Conservation (phyloP, 1,284 basidiomycete genomes). For the Apiotrichum brassicae region DNA sequence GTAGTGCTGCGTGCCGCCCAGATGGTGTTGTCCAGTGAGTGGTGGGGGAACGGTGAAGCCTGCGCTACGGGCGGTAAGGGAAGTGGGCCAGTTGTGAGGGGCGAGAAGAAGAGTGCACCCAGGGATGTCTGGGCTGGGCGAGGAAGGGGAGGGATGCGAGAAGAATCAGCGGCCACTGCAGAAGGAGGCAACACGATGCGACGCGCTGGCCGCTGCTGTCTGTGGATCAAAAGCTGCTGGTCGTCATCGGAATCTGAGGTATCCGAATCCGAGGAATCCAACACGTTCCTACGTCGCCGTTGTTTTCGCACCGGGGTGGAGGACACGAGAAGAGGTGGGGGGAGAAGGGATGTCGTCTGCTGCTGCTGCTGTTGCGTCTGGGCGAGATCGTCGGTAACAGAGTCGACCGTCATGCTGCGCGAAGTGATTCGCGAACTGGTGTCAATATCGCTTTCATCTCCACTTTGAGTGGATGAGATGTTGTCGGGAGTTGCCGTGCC, state of each 20-base stretch:
- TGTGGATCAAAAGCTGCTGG: slow-evolving; percentile 2
- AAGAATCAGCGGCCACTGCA: slow-evolving; percentile 2
- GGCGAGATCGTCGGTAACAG: not conserved
- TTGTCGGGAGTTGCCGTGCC: not conserved
- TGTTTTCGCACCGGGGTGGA: slow-evolving; percentile 1
- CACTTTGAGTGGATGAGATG: not conserved
- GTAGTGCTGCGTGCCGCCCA: slow-evolving; percentile 29
- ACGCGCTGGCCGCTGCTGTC: slow-evolving; percentile 14
- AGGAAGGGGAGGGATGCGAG: slow-evolving; percentile 10
- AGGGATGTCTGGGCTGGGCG: slow-evolving; percentile 22
- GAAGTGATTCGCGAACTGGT: slow-evolving; percentile 9
- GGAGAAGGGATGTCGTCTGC: not conserved
- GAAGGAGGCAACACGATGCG: slow-evolving; percentile 13
- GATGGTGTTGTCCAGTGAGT: slow-evolving; percentile 43
- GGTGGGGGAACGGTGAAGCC: slow-evolving; percentile 40
- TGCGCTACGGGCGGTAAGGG: slow-evolving; percentile 17
- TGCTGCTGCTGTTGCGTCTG: too few species aligned
- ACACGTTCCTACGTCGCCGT: slow-evolving; percentile 6
- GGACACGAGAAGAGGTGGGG: not conserved
- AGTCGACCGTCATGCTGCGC: slow-evolving; percentile 10
- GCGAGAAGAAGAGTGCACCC: slow-evolving; percentile 30
- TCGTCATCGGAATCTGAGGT: slow-evolving; percentile 37
- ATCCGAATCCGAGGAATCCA: slow-evolving; percentile 38
- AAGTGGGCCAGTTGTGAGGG: slow-evolving; percentile 9
- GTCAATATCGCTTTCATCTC: slow-evolving; percentile 11